Base-by-base conservation (phyloP, 2,329 filamentous ascomycete genomes). In the Aaosphaeria arxii region DNA sequence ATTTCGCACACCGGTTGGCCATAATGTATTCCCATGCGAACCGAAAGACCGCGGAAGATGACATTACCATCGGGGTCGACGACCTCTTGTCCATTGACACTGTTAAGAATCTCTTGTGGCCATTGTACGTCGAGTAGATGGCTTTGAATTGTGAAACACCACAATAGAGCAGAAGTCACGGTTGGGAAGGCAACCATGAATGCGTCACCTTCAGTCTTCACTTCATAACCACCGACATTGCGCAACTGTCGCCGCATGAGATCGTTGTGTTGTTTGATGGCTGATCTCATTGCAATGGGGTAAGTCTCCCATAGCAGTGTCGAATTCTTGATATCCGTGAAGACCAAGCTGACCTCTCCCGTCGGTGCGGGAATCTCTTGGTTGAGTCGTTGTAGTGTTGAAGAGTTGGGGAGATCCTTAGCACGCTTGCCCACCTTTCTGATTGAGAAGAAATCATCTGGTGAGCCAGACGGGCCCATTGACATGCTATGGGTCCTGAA, bases 141-240 rank as follows among this genome's bases (percentile, higher is more conserved):
- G 56, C 85, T 86, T 70, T 99, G 94, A 30, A 96, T 91, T 24
- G 91, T 89, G 73, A 99, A 99, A 60, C 88, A 95, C 94, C 94
- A 99, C 6, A 99, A 79, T 43, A 99, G 75, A 5, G 94, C 94
- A 6, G 91, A 94, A 1, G 94, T 97, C 2, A 94, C 91, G 0
- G 94, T 97, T 1, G 91, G 89, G 71, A 99, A 99, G 7, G 92
- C 95, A 31, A 99, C 94, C 91, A 99, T 97, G 64, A 99, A 99
- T 6, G 94, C 94, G 72, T 99, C 94, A 58, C 94, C 94, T 89
- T 99, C 94, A 13, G 94, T 99, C 79, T 99, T 99, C 71, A 99
- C 94, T 73, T 99, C 94, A 65, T 96, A 99, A 1, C 94, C 94
- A 64, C 94, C 94, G 59, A 96, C 95, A 54, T 91, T 87, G 44